Evolutionary conservation across 2,329 filamentous ascomycete species (phyloP).

Genomic region (Metarhizium brunneum): DNA sequence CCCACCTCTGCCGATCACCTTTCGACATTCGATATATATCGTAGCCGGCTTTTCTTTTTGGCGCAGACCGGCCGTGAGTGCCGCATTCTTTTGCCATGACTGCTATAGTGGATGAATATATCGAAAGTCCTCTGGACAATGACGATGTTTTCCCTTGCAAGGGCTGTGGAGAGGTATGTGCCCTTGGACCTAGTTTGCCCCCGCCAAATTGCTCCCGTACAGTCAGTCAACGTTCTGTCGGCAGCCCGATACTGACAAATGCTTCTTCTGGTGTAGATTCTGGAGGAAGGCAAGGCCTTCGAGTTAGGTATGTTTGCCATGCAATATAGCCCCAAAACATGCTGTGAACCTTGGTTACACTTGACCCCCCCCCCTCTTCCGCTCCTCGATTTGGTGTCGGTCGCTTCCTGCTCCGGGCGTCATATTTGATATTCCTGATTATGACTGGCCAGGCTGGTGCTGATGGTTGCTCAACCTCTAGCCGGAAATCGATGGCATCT

Average conservation of each 20-base stretch:
- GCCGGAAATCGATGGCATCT: slow-evolving; percentile 98
- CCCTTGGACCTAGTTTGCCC: background rate
- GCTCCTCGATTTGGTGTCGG: background rate
- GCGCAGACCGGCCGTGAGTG: background rate
- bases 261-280: slow-evolving; percentile 50
- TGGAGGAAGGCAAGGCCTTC: slow-evolving; percentile 97
- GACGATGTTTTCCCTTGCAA: slow-evolving; percentile 87
- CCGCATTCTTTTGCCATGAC: slow-evolving; percentile 28
- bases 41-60: background rate
- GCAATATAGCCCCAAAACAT: background rate
- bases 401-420: background rate
- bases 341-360: background rate
- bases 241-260: slow-evolving; percentile 1
- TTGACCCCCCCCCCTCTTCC: background rate
- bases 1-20: background rate
- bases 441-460: slow-evolving; percentile 2
- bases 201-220: background rate
- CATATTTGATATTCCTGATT: background rate
- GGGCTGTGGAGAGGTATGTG: slow-evolving; percentile 74
- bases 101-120: slow-evolving; percentile 48
- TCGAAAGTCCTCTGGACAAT: slow-evolving; percentile 59
- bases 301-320: slow-evolving; percentile 67
- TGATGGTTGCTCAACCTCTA: slow-evolving; percentile 27
- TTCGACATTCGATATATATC: background rate
- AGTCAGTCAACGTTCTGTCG: background rate